A percentile compares a stretch with the other conserved stretches of the same genome.
Conservation (phyloP, 805 yeast genomes). For the Ogataea pini region DNA sequence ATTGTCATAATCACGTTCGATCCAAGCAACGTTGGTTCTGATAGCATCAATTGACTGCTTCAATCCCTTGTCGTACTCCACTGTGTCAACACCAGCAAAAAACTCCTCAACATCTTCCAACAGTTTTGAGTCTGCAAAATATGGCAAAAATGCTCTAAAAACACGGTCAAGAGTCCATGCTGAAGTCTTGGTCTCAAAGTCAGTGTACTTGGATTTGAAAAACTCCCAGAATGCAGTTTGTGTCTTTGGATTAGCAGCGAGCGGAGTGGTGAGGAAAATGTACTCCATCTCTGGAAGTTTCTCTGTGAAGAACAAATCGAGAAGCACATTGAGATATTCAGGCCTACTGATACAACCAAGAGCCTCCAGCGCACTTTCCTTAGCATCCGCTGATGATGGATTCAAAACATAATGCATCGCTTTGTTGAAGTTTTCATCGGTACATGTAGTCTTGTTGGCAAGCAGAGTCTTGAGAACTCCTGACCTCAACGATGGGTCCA, state of each 20-base stretch:
- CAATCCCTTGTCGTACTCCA: slow-evolving; percentile 59
- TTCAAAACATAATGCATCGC: slow-evolving; percentile 47
- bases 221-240: slow-evolving; percentile 50
- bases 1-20: slow-evolving; percentile 41
- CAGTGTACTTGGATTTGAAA: slow-evolving; percentile 48
- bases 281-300: slow-evolving; percentile 60
- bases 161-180: slow-evolving; percentile 38
- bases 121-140: slow-evolving; percentile 38
- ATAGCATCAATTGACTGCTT: slow-evolving; percentile 58
- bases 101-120: slow-evolving; percentile 41
- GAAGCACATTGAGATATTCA: slow-evolving; percentile 37
- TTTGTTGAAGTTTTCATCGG: slow-evolving; percentile 38
- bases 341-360: slow-evolving; percentile 47
- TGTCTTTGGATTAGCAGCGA: slow-evolving; percentile 47
- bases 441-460: slow-evolving; percentile 37
- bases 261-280: slow-evolving; percentile 48
- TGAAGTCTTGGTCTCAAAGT: slow-evolving; percentile 42
- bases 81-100: slow-evolving; percentile 47
- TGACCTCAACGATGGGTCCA: slow-evolving; percentile 43
- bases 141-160: slow-evolving; percentile 37
- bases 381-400: slow-evolving; percentile 57
- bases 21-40: slow-evolving; percentile 52
- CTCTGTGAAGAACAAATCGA: slow-evolving; percentile 44
- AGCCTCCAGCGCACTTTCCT: slow-evolving; percentile 59
- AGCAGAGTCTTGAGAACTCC: slow-evolving; percentile 47